phyloP scores from a whole-genome alignment of 2,329 filamentous ascomycete genomes.

The Cordyceps javanica region DNA sequence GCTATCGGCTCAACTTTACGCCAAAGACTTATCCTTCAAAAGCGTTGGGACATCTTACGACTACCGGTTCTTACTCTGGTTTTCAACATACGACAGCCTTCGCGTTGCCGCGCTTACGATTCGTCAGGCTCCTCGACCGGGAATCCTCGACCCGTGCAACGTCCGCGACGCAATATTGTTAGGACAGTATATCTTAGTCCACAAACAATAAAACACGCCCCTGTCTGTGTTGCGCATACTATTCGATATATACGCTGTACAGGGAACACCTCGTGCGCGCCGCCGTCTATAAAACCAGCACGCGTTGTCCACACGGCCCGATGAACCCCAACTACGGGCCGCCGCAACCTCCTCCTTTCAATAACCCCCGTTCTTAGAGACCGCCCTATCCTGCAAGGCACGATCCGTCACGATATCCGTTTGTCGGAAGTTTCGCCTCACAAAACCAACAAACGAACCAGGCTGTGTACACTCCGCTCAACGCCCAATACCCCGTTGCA shows the following conservation, averaged over 20 bases:
- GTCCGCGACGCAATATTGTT: slow-evolving; percentile 4
- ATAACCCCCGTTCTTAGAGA: not conserved
- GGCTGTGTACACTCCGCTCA: not conserved
- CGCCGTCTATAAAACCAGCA: not conserved
- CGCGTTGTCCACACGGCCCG: not conserved
- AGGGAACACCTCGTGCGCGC: not conserved
- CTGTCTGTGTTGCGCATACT: not conserved
- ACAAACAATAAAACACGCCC: not conserved
- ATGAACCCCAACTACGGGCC: slow-evolving; percentile 3
- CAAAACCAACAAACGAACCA: not conserved
- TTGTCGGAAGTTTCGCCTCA: too few species aligned
- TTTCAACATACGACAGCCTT: not conserved
- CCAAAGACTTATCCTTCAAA: not conserved
- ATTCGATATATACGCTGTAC: too few species aligned
- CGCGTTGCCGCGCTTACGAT: not conserved
- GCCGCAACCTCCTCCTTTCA: not conserved
- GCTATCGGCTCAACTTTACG: not conserved
- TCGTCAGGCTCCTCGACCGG: not conserved
- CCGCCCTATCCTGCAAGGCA: not conserved
- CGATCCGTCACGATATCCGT: not conserved
- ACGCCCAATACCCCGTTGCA: too few species aligned
- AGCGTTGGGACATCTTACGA: not conserved
- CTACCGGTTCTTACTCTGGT: too few species aligned
- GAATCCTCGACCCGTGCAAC: not conserved
- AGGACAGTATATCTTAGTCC: slow-evolving; percentile 2